Evolutionary conservation across 768 basidiomycete species (phyloP).

Genomic region (Xerocomellus amylosporus): DNA sequence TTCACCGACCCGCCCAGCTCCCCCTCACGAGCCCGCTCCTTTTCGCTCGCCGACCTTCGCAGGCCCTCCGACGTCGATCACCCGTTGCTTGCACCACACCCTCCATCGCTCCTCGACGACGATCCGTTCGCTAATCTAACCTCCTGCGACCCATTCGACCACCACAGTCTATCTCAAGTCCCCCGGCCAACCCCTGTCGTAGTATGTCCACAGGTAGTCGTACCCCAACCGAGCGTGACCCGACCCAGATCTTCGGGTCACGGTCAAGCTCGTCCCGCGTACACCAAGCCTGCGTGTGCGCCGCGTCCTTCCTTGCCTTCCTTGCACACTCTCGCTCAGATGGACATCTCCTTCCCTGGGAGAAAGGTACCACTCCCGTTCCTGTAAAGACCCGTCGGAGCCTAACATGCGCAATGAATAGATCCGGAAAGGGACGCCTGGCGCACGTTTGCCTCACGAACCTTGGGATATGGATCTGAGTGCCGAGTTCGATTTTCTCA

Average conservation of each 20-base stretch:
- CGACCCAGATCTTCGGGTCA: slow-evolving; percentile 36
- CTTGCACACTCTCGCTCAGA: slow-evolving; percentile 36
- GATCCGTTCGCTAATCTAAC: slow-evolving; percentile 70
- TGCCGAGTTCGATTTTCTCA: slow-evolving; percentile 8
- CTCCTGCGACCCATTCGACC: slow-evolving; percentile 14
- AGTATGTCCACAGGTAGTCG: slow-evolving; percentile 10
- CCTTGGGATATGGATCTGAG: slow-evolving; percentile 37
- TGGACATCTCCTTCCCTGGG: slow-evolving; percentile 32
- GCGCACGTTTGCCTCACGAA: slow-evolving; percentile 42
- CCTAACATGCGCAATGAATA: slow-evolving; percentile 10
- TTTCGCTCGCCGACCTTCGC: slow-evolving; percentile 5
- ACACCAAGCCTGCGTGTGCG: slow-evolving; percentile 41
- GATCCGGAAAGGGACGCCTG: slow-evolving; percentile 42
- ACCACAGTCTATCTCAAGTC: slow-evolving; percentile 5
- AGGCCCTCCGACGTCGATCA: too few species aligned
- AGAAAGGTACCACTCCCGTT: slow-evolving; percentile 34
- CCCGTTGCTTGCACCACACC: too few species aligned
- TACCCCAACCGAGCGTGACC: slow-evolving; percentile 7
- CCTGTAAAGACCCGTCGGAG: background rate
- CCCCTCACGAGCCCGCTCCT: slow-evolving; percentile 17
- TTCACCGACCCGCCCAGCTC: too few species aligned
- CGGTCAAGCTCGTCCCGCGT: slow-evolving; percentile 38
- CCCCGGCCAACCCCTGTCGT: slow-evolving; percentile 11
- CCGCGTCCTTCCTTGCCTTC: slow-evolving; percentile 44
- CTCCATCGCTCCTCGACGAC: slow-evolving; percentile 49